These are phyloP conservation scores for Fragaria nilgerrensis DNA, from an alignment of 306 rosid genomes.

Conservation along the genomic window DNA sequence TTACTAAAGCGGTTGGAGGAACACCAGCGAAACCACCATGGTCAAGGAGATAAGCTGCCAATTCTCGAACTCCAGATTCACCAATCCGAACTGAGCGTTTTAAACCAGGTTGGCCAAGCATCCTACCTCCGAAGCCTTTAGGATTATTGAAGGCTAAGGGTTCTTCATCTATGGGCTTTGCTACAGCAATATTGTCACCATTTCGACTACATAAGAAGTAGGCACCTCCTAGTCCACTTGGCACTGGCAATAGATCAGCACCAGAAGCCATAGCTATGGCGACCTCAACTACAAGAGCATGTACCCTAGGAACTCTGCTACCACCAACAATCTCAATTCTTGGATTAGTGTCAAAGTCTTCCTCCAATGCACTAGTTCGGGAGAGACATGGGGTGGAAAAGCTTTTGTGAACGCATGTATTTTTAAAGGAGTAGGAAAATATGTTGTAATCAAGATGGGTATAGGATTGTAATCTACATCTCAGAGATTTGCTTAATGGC, in stretches of 20 bases:
- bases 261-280: slow-evolving; percentile 84
- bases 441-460: slow-evolving; percentile 56
- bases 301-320: slow-evolving; percentile 44
- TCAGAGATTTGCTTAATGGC: slow-evolving; percentile 56
- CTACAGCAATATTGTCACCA: slow-evolving; percentile 77
- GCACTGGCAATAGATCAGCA: slow-evolving; percentile 51
- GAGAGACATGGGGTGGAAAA: slow-evolving; percentile 92
- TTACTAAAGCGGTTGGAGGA: slow-evolving; percentile 91
- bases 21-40: slow-evolving; percentile 79
- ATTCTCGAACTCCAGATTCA: slow-evolving; percentile 78
- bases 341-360: slow-evolving; percentile 49
- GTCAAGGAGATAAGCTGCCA: slow-evolving; percentile 93
- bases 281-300: slow-evolving; percentile 73
- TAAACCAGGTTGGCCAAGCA: slow-evolving; percentile 73
- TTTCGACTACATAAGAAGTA: slow-evolving; percentile 55
- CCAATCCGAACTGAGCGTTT: slow-evolving; percentile 74
- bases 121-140: slow-evolving; percentile 54
- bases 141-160: slow-evolving; percentile 74
- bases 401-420: slow-evolving; percentile 70
- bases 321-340: slow-evolving; percentile 66
- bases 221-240: slow-evolving; percentile 82
- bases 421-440: slow-evolving; percentile 47
- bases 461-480: slow-evolving; percentile 78
- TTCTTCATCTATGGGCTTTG: slow-evolving; percentile 88
- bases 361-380: slow-evolving; percentile 39